Conservation (phyloP, 495 filamentous ascomycete species). For the Letharia columbiana region DNA sequence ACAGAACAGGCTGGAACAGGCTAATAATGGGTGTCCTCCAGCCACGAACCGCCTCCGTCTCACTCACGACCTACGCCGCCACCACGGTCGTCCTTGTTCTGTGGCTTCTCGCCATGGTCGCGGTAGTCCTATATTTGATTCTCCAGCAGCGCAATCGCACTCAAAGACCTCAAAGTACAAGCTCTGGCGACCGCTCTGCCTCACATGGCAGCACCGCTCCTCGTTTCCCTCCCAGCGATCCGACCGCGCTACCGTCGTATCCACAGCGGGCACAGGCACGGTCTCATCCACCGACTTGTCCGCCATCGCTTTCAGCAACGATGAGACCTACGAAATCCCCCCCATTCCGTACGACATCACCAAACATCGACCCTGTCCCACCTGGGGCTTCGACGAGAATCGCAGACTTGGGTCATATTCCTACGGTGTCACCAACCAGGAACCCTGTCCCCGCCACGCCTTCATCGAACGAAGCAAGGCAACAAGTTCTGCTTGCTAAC, state of each 20-base stretch:
- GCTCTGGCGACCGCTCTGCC: not conserved
- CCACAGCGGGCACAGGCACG: not conserved
- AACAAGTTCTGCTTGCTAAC: not conserved
- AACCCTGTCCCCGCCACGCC: not conserved
- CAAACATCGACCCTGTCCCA: not conserved
- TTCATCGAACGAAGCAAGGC: not conserved
- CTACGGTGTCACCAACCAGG: not conserved
- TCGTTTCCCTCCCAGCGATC: not conserved
- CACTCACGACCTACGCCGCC: not conserved
- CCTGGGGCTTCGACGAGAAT: not conserved
- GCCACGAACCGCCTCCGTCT: not conserved
- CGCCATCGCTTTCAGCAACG: not conserved
- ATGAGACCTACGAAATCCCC: not conserved
- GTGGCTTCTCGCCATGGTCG: not conserved
- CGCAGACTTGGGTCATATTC: not conserved
- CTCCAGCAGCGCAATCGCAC: not conserved
- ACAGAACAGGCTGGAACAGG: too few relatives aligned
- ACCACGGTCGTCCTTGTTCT: not conserved
- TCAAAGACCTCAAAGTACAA: not conserved
- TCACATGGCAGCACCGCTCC: not conserved
- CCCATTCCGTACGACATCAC: not conserved
- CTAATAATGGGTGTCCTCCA: not conserved
- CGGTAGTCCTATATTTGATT: not conserved
- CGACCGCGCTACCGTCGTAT: not conserved
- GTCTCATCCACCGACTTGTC: not conserved